Evolutionary conservation across 2,329 filamentous ascomycete species (phyloP), one percentile per base, ranked within the genome.

Genomic region (Dactylellina parvicollis): DNA sequence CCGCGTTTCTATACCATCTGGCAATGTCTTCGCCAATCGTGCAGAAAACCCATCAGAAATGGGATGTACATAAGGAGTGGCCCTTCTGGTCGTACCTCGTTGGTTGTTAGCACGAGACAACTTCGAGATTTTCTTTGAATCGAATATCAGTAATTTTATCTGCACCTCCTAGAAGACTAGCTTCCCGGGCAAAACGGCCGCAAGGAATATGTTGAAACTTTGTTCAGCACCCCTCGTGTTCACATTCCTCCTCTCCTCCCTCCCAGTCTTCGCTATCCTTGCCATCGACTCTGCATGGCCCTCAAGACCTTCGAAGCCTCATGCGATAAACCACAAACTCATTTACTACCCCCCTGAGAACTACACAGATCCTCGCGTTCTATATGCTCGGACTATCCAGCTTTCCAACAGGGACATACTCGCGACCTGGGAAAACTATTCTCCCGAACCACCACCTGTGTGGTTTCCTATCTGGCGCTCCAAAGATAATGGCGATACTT

Each of bases 371-470:
- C 83, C 82, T 56, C 30, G 52, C 2, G 52, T 56, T 28, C 79
- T 84, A 3, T 84, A 84, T 61, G 79, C 83, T 7, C 83, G 83
- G 12, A 80, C 81, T 2, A 79, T 81, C 3, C 80, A 85, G 78
- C 80, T 85, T 5, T 34, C n/a, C 16, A 72, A 77, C 64, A 81
- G 83, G n/a, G 81, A 82, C 16, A 81, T 86, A 9, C 80, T 86
- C 12, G 82, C 83, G 24, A 86, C 85, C 0, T 86, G 84, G 84
- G 84, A 86, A 76, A 86, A 86, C 80, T 86, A 86, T 80, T 83
- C 83, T 16, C 84, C 84, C 4, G 83, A 88, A 76, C 86, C 85
- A 14, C 86, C 85, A 0, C 77, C 81, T 0, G 85, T 86, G 9
- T 82, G 81, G 75, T 88, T 86, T 77, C 87, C 85, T 61, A 84